Evolutionary conservation across 202 grass and related monocot species (phyloP).

Genomic region (Saccharum hybrid): DNA sequence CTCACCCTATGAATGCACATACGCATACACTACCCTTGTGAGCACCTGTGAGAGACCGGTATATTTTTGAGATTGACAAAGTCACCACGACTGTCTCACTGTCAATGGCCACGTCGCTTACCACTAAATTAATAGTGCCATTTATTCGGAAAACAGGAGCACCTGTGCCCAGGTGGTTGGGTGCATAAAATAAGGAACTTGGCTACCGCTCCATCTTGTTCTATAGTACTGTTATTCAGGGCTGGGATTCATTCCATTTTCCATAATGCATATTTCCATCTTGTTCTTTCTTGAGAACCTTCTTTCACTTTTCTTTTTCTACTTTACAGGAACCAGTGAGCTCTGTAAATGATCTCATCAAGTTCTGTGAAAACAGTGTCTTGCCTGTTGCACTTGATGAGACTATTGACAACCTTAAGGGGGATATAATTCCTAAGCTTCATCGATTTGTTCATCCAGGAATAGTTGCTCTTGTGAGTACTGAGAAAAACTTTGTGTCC

Average conservation of each 20-base stretch:
- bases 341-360: conserved; percentile 70
- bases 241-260: conserved; percentile 7
- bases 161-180: neutral
- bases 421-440: conserved; percentile 63
- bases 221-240: conserved; percentile 18
- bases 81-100: neutral
- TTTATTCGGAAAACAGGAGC: neutral
- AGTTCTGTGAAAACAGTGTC: conserved; percentile 78
- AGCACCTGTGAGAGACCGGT: neutral
- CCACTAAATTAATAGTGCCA: neutral
- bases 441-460: conserved; percentile 85
- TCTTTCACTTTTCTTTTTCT: conserved; percentile 18
- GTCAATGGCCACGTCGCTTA: neutral
- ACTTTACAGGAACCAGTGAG: conserved; percentile 86
- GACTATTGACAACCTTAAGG: conserved; percentile 85
- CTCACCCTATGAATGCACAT: neutral
- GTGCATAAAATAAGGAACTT: conserved; percentile 14
- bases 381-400: conserved; percentile 93
- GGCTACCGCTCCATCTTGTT: conserved; percentile 24
- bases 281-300: conserved; percentile 43
- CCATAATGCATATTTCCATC: conserved; percentile 2
- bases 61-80: neutral
- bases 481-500: conserved; percentile 24
- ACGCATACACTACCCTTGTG: neutral
- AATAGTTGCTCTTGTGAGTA: conserved; percentile 93